Base-by-base conservation (phyloP, 331 rosid genomes). In the Dryas integrifolia region DNA sequence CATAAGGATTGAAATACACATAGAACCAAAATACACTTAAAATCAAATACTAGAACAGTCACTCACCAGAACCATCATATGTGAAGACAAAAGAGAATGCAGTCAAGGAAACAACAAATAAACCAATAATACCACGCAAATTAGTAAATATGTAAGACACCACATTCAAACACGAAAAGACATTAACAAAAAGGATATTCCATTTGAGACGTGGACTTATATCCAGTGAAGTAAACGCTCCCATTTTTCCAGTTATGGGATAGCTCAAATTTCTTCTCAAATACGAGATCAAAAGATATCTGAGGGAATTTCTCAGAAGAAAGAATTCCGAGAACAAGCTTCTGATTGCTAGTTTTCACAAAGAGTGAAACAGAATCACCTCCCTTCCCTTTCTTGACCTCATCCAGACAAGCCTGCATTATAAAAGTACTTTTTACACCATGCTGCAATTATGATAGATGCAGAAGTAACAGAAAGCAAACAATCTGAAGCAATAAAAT, bases 191-290 rank as follows among this genome's bases (percentile, higher is more conserved):
- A 83, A 91, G 96, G 89, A 88, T 88, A 91, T 76, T 62, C 77
- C 35, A 30, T 30, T 30, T 30, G 35, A 30, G 9, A 5, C 48
- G 13, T 30, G 12, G 82, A 68, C 73, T 40, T 77, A 74, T 81
- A 88, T 79, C 98, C 98, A 2, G 78, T 72, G 71, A 89, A 85
- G 84, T 80, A 80, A 66, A 92, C 82, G 26, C 92, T 88, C 67
- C 98, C 96, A 78, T 81, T 77, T 86, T 89, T 86, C 85, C 89
- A 74, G 79, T 72, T 88, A 74, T 92, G 95, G 47, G 96, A 89
- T 73, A 92, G 82, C 88, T 85, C 87, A 77, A 92, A 89, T 65
- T 83, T 79, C 85, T 86, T 81, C 62, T 81, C 88, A 74, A 92
- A 92, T 53, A 86, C 59, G 75, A 92, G 78, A 81, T 89, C 96